Percentiles rank a stretch among this genome's conserved stretches.
These are phyloP conservation scores for Coccomyxa sp. DNA, from an alignment of 139 green algal genomes.

Conservation along the genomic window DNA sequence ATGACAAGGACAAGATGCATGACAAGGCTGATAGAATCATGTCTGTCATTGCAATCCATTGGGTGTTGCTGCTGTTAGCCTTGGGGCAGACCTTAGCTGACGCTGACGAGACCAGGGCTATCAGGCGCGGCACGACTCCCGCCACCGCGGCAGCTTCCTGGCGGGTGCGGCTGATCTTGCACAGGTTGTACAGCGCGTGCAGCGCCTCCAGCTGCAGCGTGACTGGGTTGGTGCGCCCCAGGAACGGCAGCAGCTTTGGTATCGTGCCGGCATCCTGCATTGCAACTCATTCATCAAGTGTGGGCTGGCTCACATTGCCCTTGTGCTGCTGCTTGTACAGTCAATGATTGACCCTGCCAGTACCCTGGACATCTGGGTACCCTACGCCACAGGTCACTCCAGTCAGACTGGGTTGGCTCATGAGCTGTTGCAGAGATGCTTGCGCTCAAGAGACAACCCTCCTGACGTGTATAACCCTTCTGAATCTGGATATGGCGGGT, in stretches of 20 bases:
- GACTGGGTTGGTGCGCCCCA: constrained; percentile 17
- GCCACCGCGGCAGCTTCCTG: constrained; percentile 58
- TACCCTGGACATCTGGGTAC: too few relatives aligned
- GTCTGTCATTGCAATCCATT: too few relatives aligned
- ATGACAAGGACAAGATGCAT: too few relatives aligned
- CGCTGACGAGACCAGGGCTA: constrained; percentile 30
- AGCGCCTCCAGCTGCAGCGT: constrained; percentile 57
- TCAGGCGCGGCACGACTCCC: constrained; percentile 53
- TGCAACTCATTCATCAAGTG: not conserved
- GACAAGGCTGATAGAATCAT: too few relatives aligned
- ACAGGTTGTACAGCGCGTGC: constrained; percentile 72
- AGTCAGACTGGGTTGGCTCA: not conserved
- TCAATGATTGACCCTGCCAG: too few relatives aligned
- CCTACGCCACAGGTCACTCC: too few relatives aligned
- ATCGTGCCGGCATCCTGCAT: constrained; percentile 58
- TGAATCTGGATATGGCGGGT: too few relatives aligned
- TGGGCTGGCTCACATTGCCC: too few relatives aligned
- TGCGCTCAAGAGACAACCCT: too few relatives aligned
- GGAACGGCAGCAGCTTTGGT: constrained; percentile 44
- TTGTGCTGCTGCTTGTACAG: not conserved
- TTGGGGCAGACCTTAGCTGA: too few relatives aligned
- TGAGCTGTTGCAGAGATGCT: not conserved
- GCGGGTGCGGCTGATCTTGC: constrained; percentile 63
- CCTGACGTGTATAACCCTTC: too few relatives aligned
- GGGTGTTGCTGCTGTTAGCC: too few relatives aligned